Evolutionary conservation across 2,329 filamentous ascomycete genomes (phyloP).

Genomic region (Scedosporium apiospermum): DNA sequence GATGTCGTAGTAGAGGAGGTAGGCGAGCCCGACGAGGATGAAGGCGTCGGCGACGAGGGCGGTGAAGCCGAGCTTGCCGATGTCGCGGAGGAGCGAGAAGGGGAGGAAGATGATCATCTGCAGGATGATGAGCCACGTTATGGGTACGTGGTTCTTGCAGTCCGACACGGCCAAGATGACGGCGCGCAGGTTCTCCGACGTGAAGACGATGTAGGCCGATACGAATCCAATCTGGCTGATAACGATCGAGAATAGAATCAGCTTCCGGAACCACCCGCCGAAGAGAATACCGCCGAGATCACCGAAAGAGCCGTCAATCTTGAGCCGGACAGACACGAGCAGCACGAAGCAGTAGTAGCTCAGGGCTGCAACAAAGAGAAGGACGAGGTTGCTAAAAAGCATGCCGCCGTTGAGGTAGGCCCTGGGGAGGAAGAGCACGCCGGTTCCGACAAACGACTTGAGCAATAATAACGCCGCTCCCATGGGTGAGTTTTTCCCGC

Average conservation of each 20-base stretch:
- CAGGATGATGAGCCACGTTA: constrained; percentile 84
- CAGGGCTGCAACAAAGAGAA: constrained; percentile 74
- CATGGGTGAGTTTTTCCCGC: constrained; percentile 67
- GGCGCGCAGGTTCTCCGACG: constrained; percentile 87
- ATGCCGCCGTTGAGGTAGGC: constrained; percentile 96
- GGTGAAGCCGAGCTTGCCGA: constrained; percentile 93
- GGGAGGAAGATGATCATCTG: constrained; percentile 94
- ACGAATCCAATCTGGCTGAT: constrained; percentile 94
- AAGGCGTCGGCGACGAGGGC: constrained; percentile 90
- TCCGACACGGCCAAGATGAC: constrained; percentile 87
- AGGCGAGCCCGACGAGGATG: constrained; percentile 83
- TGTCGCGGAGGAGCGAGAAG: constrained; percentile 87
- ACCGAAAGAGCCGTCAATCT: constrained; percentile 88
- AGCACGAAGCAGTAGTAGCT: constrained; percentile 98
- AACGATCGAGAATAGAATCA: constrained; percentile 88
- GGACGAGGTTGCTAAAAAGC: constrained; percentile 87
- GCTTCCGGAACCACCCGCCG: constrained; percentile 76
- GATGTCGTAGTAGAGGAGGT: constrained; percentile 93
- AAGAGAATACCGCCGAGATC: constrained; percentile 92
- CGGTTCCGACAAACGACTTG: constrained; percentile 96
- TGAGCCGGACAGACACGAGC: constrained; percentile 75
- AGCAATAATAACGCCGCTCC: constrained; percentile 78
- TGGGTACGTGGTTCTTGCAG: constrained; percentile 75
- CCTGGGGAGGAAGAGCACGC: constrained; percentile 83
- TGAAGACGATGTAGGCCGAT: constrained; percentile 93